These are phyloP conservation scores for Ramaria sp. DNA, from an alignment of 768 basidiomycete genomes.

Conservation along the genomic window DNA sequence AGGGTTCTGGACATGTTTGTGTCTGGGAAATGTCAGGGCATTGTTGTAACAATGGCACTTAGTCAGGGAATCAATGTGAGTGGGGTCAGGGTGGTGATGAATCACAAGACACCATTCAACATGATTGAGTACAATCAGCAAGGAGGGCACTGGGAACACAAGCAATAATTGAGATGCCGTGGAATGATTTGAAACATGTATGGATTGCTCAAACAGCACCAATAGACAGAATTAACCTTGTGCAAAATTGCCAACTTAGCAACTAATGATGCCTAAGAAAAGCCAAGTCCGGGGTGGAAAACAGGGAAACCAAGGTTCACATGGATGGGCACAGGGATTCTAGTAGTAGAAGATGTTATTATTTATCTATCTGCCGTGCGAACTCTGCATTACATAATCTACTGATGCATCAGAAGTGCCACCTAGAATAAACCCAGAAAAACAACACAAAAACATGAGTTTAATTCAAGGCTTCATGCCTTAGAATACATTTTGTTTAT, in stretches of 20 bases:
- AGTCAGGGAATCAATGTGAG: not conserved
- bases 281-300: too few species aligned
- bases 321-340: too few species aligned
- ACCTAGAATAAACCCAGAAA: too few species aligned
- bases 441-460: too few species aligned
- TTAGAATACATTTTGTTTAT: too few species aligned
- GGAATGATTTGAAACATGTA: not conserved
- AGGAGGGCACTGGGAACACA: not conserved
- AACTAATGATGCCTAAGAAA: too few species aligned
- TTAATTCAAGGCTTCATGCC: too few species aligned
- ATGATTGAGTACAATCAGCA: not conserved
- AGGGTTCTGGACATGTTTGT: not conserved
- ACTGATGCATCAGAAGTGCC: too few species aligned
- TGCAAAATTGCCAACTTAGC: not conserved
- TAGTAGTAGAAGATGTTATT: too few species aligned
- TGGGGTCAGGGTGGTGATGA: not conserved
- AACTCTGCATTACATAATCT: too few species aligned
- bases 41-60: not conserved
- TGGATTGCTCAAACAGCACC: not conserved
- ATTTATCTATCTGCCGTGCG: too few species aligned
- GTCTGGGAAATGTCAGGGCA: not conserved
- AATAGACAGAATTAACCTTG: not conserved
- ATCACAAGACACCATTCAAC: not conserved
- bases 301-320: too few species aligned
- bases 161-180: not conserved